These are phyloP conservation scores for Aspergillus intermedius DNA, from an alignment of 2,329 filamentous ascomycete species.

Conservation along the genomic window DNA sequence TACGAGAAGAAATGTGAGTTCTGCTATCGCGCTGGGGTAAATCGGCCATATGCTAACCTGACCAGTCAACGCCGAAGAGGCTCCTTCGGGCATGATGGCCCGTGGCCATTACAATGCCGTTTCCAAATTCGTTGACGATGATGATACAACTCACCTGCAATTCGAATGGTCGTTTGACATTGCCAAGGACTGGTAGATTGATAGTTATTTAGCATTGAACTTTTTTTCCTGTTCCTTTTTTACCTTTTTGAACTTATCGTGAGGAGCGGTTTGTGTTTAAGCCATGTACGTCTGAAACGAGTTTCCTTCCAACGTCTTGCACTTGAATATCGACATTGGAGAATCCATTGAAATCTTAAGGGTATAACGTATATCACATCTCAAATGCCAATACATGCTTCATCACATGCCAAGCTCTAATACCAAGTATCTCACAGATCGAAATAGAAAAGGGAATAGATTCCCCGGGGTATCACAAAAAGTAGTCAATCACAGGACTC, in stretches of 20 bases:
- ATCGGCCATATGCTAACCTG: not conserved
- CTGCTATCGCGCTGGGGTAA: not conserved
- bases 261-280: slow-evolving; percentile 19
- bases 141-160: slow-evolving; percentile 79
- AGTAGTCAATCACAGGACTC: slow-evolving; percentile 63
- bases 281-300: slow-evolving; percentile 22
- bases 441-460: slow-evolving; percentile 5
- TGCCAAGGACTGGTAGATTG: slow-evolving; percentile 74
- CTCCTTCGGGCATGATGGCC: slow-evolving; percentile 81
- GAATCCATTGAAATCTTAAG: too few species aligned
- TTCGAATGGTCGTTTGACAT: slow-evolving; percentile 98
- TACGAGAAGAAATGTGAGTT: slow-evolving; percentile 87
- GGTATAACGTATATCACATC: slow-evolving; percentile 1
- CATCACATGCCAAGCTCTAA: slow-evolving; percentile 24
- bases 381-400: slow-evolving; percentile 21
- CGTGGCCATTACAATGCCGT: slow-evolving; percentile 85
- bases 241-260: slow-evolving; percentile 5
- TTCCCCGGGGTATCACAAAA: slow-evolving; percentile 49
- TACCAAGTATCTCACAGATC: slow-evolving; percentile 7
- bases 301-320: slow-evolving; percentile 11
- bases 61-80: slow-evolving; percentile 81
- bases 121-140: slow-evolving; percentile 91
- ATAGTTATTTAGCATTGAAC: slow-evolving; percentile 1
- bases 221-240: not conserved
- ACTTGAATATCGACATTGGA: too few species aligned